Base-by-base conservation (phyloP, 108 stramenopile genomes). In the Nannochloropsis salina region DNA sequence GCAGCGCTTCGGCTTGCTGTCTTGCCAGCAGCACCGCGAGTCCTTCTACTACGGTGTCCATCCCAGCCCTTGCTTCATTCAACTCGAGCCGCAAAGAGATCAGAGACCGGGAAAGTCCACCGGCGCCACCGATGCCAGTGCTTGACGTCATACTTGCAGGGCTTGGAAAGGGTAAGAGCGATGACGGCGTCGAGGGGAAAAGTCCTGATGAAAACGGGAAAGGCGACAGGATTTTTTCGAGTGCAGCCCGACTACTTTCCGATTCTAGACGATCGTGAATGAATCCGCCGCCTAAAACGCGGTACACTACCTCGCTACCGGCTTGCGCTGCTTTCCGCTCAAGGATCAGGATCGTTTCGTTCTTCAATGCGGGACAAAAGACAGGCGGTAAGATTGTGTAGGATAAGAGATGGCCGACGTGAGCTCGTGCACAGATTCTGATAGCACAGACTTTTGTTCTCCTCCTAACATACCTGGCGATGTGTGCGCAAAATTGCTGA, bases 41-140 rank as follows among this genome's bases (percentile, higher is more conserved):
- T 74, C 61, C 61, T n/a, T 74, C 61, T n/a, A 74, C 61, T n/a
- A 74, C n/a, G 15, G 61, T n/a, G n/a, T 74, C 61, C 15, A 74
- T n/a, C 15, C 61, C 61, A 6, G 61, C 61, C 61, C n/a, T 74
- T n/a, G 61, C 61, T 74, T 74, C 61, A 8, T 74, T 74, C 61
- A 74, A 74, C 15, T 74, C 61, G 2, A 74, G 61, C 61, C 61
- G 61, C 61, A 74, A 74, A 8, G 61, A 74, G 61, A 74, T n/a
- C 15, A 74, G 61, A n/a, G 61, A 74, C 61, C 61, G 61, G 20
- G 61, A 74, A 15, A 74, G 61, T n/a, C 61, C 61, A n/a, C 61
- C 61, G 20, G 61, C 61, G 20, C 61, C 61, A 74, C 61, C 61
- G n/a, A 74, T 74, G 61, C 61, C 61, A 15, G 61, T n/a, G 6